Base-by-base conservation (phyloP, 495 filamentous ascomycete species). In the Daldinia decipiens region DNA sequence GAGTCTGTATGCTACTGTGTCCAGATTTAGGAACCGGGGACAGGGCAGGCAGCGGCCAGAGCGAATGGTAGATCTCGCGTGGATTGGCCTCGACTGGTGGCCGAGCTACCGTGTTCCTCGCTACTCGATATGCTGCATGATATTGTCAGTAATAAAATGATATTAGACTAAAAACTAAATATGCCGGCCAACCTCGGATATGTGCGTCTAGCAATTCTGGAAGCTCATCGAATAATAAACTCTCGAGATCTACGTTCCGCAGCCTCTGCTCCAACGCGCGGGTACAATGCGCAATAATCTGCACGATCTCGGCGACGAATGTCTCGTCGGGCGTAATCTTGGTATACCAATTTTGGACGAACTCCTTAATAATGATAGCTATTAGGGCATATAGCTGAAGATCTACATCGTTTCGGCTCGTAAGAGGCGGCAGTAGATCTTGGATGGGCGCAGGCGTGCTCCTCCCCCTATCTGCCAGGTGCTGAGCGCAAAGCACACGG, bases 351-450 rank as follows among this genome's bases (percentile, higher is more conserved):
- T 89, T 91, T 63, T 93, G 88, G 21, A 98, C 91, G 77, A 92
- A 93, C 68, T 97, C 95, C 73, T 90, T 87, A 56, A 97, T 85
- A 67, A 98, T 88, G 61, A 97, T 89, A 36, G 95, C 91, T 59
- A 99, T 86, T 27, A 98, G 84, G 12, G 93, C 95, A 76, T 98
- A 99, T 31, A 99, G 86, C 77, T 99, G 91, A 65, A 93, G 80
- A 75, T 99, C 95, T 64, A 97, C 87, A 64, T 94, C 92, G 76
- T 97, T 95, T 62, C 91, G 93, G 79, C 92, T 94, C 19, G 95
- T 97, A 70, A 99, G 86, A 21, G 94, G 93, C 38, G 95, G 95
- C 43, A 99, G 80, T 29, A 97, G 83, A 68, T 94, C 92, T 54
- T 95, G 88, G 63, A 96, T 83, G 8, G 84, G 78, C 26, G 76